Evolutionary conservation across 208 protist genomes (phyloP).

Genomic region (Leishmania braziliensis): DNA sequence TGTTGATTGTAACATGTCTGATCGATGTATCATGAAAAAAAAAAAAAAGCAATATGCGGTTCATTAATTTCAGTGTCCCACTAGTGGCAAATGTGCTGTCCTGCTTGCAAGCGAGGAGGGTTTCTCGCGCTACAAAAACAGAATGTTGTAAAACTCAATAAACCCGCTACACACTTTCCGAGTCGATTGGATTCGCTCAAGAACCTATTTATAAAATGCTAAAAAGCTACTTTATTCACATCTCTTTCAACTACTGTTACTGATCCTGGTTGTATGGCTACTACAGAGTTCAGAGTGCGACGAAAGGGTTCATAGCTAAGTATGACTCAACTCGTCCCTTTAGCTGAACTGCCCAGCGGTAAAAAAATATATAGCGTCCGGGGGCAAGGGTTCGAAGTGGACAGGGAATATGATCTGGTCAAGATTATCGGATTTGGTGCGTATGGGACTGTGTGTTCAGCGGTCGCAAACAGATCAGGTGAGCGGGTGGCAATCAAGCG

Average conservation of each 20-base stretch:
- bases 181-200: not conserved
- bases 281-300: not conserved
- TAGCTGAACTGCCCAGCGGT: slow-evolving; percentile 58
- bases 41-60: not conserved
- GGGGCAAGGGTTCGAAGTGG: slow-evolving; percentile 88
- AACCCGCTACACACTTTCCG: not conserved
- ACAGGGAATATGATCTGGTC: slow-evolving; percentile 64
- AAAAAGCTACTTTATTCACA: slow-evolving; percentile 5
- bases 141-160: not conserved
- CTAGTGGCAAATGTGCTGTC: not conserved
- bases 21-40: slow-evolving; percentile 20
- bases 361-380: slow-evolving; percentile 82
- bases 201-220: not conserved
- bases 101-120: not conserved
- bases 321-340: slow-evolving; percentile 57
- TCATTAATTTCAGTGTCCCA: not conserved
- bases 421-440: slow-evolving; percentile 86
- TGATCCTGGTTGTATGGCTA: slow-evolving; percentile 4
- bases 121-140: not conserved
- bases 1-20: slow-evolving; percentile 57
- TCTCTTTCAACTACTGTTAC: slow-evolving; percentile 29
- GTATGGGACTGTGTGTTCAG: slow-evolving; percentile 89
- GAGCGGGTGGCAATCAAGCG: slow-evolving; percentile 98
- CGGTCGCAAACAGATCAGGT: slow-evolving; percentile 31
- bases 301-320: not conserved